Base-by-base conservation (phyloP, 78 protist species). In the Diacronema lutheri region DNA sequence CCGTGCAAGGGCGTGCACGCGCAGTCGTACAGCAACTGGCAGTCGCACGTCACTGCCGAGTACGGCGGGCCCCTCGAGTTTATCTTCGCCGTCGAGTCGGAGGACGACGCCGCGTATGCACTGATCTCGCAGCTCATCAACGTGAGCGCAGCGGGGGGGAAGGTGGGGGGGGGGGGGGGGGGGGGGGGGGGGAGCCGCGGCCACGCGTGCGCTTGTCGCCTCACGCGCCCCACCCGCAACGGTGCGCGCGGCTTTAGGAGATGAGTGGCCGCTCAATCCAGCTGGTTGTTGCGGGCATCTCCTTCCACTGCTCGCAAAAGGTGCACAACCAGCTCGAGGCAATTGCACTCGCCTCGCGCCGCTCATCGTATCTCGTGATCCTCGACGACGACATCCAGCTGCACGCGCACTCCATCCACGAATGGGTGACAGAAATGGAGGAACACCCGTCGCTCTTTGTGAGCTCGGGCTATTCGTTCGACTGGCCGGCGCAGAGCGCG, bases 331-430 rank as follows among this genome's bases (percentile, higher is more conserved):
- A 57, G 58, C 40, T 86, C 37, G 38, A 29, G 1, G 90, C 85
- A 23, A 10, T 86, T 26, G 40, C 57, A 0, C 46, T 26, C 44
- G 57, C 71, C 58, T 7, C 7, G 33, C 26, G 25, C 41, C 33
- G 37, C 38, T 26, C 44, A 31, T 0, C 6, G 20, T 86, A 58
- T 44, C 71, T 76, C 21, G 19, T 76, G 29, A 55, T 86, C 74
- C 50, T 77, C 80, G 90, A 86, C 33, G 90, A 86, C 55, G 90
- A 86, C 78, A 80, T 77, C 26, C 61, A 37, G 50, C 44, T 86
- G 68, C 40, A 78, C 38, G 33, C 72, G 38, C 29, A 38, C 37
- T 41, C 58, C 26, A 60, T 77, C 55, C 65, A 4, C 7, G 55
- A 13, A 31, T 40, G 60, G 41, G 41, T 86, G 56, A 13, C 21